Conservation (phyloP, 306 rosid genomes). For the Trichosanthes truncata region DNA sequence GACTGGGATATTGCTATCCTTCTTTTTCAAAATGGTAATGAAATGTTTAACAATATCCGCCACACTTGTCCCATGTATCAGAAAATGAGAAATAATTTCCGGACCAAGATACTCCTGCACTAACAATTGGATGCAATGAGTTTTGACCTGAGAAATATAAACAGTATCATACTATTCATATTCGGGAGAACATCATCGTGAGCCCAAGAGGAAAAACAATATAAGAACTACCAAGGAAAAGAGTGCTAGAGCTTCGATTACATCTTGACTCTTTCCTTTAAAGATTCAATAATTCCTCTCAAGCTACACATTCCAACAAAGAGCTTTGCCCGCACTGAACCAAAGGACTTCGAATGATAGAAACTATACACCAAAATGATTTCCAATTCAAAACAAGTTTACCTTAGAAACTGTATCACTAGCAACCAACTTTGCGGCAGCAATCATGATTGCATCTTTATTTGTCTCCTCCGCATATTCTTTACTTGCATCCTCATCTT, state of each 20-base stretch:
- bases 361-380: slow-evolving; percentile 2
- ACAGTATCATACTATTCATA: background rate
- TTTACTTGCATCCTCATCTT: slow-evolving; percentile 65
- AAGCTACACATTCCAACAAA: background rate
- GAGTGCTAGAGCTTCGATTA: background rate
- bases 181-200: background rate
- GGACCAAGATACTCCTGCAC: slow-evolving; percentile 85
- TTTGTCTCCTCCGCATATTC: slow-evolving; percentile 76
- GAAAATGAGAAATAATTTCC: slow-evolving; percentile 70
- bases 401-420: slow-evolving; percentile 63
- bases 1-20: slow-evolving; percentile 37
- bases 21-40: slow-evolving; percentile 58
- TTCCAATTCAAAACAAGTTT: slow-evolving; percentile 3
- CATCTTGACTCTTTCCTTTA: background rate
- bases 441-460: slow-evolving; percentile 63
- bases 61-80: slow-evolving; percentile 69
- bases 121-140: slow-evolving; percentile 4
- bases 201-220: background rate
- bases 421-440: slow-evolving; percentile 64
- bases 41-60: slow-evolving; percentile 67
- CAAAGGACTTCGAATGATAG: background rate
- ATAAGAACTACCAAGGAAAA: background rate
- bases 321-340: background rate
- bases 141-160: background rate
- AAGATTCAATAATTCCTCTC: background rate